A percentile compares a stretch with the other conserved stretches of the same genome.
phyloP scores from a whole-genome alignment of 768 basidiomycete genomes.

The Leccinum uliginosum region DNA sequence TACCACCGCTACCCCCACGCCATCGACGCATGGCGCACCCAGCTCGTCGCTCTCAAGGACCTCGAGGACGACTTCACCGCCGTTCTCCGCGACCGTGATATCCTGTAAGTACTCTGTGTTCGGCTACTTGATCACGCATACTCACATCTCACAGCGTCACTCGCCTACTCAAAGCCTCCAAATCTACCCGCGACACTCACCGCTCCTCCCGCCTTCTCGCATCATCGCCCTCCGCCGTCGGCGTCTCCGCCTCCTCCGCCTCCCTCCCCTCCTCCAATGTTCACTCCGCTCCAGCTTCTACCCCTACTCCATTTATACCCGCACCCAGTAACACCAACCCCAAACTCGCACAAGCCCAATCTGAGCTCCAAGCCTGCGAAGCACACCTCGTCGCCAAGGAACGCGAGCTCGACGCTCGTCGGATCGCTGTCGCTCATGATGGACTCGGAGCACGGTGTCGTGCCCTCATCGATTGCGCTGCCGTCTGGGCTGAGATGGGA shows the following conservation, averaged over 20 bases:
- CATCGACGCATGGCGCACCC: conserved; percentile 63
- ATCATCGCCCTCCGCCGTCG: conserved; percentile 11
- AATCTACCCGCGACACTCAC: conserved; percentile 39
- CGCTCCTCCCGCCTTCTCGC: conserved; percentile 29
- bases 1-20: conserved; percentile 48
- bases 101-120: conserved; percentile 52
- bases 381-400: conserved; percentile 68
- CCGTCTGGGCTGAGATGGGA: conserved; percentile 65
- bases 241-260: conserved; percentile 43
- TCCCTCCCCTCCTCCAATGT: conserved; percentile 35
- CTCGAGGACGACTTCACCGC: conserved; percentile 72
- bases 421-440: conserved; percentile 53
- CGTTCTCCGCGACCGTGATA: conserved; percentile 67
- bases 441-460: conserved; percentile 60
- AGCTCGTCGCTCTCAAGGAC: conserved; percentile 54
- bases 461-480: conserved; percentile 67
- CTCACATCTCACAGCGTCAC: conserved; percentile 50
- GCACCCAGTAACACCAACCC: conserved; percentile 19
- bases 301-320: not conserved
- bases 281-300: conserved; percentile 9
- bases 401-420: conserved; percentile 49
- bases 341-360: conserved; percentile 64
- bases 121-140: too few relatives aligned
- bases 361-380: conserved; percentile 81
- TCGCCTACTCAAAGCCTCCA: conserved; percentile 74